Conservation (phyloP, 2,329 filamentous ascomycete species). For the Pseudocercospora fijiensis region DNA sequence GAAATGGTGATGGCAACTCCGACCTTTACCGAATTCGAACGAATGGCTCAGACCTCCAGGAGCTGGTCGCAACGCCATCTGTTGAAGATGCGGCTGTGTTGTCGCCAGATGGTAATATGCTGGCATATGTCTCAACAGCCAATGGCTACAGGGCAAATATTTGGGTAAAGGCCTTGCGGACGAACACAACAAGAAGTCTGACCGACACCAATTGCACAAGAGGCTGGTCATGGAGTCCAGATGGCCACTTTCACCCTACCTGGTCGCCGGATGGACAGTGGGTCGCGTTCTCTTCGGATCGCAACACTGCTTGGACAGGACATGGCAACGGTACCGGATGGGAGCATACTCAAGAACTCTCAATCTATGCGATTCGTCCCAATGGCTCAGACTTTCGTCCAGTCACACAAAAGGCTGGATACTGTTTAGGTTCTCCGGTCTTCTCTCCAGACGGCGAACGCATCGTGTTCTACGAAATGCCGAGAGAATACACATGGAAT, state of each 20-base stretch:
- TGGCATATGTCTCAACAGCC: conserved; percentile 21
- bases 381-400: conserved; percentile 19
- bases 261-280: conserved; percentile 18
- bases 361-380: conserved; percentile 19
- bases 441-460: conserved; percentile 17
- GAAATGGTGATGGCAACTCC: conserved; percentile 18
- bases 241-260: conserved; percentile 7
- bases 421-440: conserved; percentile 16
- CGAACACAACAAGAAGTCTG: conserved; percentile 8
- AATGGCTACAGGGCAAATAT: conserved; percentile 18
- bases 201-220: conserved; percentile 11
- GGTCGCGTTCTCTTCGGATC: conserved; percentile 21
- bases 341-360: conserved; percentile 20
- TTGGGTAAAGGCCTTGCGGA: conserved; percentile 16
- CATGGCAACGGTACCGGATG: conserved; percentile 18
- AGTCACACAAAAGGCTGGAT: conserved; percentile 11
- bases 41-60: conserved; percentile 15
- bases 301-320: conserved; percentile 55
- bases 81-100: conserved; percentile 18
- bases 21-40: conserved; percentile 15
- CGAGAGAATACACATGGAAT: conserved; percentile 16
- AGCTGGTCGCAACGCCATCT: conserved; percentile 15
- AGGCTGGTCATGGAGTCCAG: conserved; percentile 10
- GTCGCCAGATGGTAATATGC: conserved; percentile 17
- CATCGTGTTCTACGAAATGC: conserved; percentile 20